Base-by-base conservation (phyloP, 2,329 filamentous ascomycete genomes). In the Aspergillus sp. region DNA sequence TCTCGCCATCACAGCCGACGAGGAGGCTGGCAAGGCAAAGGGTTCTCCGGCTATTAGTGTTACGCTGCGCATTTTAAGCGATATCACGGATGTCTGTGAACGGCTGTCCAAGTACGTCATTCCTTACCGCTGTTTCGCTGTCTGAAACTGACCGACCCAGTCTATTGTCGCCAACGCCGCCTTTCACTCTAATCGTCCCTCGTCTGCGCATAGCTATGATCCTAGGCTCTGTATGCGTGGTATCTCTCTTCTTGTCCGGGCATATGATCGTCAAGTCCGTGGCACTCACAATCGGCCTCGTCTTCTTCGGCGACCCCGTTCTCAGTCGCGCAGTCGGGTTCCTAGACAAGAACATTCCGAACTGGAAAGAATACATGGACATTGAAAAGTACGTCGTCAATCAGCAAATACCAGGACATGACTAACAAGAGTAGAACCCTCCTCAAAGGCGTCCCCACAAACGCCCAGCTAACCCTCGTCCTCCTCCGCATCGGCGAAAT, bases 371-470 rank as follows among this genome's bases (percentile, higher is more conserved):
- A 64, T 78, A 91, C 6, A 78, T 93, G 15, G 87, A 92, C 66
- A 75, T 91, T 11, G 83, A 88, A 58, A 91, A 91, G 70, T 73
- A 64, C 45, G 62, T 52, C 7, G 1, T 7, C 8, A 41, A 48
- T 5, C 22, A 20, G 32, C 6, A 6, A 34, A 20, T 49, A 13
- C 1, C 3, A 13, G 5, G 1, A 3, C 34, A 13, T n/a, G 3
- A 13, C 38, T 36, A 54, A 44, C 20, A 1, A 1, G 15, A 41
- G 4, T 49, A 80, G 78, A 62, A 91, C 89, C 0, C 71, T 95
- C 1, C 83, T 96, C 50, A 90, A 89, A 68, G 90, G 90, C 2
- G 87, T 95, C 0, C 91, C 91, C 1, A 96, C 91, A 2, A 95
- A 96, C 68, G 90, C 90, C 3, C 91, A 96, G 68, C 83, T 96